Evolutionary conservation across 768 basidiomycete genomes (phyloP).

Genomic region (Xanthoconium stramineum): DNA sequence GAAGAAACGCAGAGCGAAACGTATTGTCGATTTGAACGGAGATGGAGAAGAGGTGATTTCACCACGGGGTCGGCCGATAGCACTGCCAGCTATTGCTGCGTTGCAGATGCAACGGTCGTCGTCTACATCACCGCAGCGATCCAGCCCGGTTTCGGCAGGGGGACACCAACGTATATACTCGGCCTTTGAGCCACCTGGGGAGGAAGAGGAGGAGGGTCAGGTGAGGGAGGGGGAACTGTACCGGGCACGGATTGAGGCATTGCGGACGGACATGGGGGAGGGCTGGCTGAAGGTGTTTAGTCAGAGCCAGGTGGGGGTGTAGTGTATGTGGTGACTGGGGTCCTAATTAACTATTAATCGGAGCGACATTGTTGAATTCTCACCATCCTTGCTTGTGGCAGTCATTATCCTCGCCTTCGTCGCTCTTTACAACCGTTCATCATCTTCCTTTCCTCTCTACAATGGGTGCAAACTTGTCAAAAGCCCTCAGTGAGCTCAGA

Average conservation of each 20-base stretch:
- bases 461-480: conserved; percentile 89
- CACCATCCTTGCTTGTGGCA: conserved; percentile 29
- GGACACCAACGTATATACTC: conserved; percentile 28
- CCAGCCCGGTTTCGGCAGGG: conserved; percentile 14
- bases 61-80: conserved; percentile 1
- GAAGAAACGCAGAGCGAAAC: conserved; percentile 61
- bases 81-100: not conserved
- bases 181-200: conserved; percentile 53
- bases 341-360: conserved; percentile 20
- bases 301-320: conserved; percentile 45
- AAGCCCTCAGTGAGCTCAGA: conserved; percentile 61
- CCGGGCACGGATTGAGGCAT: conserved; percentile 71
- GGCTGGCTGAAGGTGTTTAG: conserved; percentile 85
- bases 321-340: conserved; percentile 29
- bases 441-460: conserved; percentile 16
- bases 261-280: conserved; percentile 87
- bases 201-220: conserved; percentile 22
- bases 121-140: conserved; percentile 17
- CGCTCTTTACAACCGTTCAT: conserved; percentile 56
- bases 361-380: conserved; percentile 20
- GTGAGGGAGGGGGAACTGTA: conserved; percentile 64
- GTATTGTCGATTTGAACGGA: conserved; percentile 77
- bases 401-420: conserved; percentile 39
- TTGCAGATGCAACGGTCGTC: conserved; percentile 6
- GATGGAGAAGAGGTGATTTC: conserved; percentile 38